Evolutionary conservation across 805 yeast genomes (phyloP), one percentile per base, ranked within the genome.

Genomic region (Candida silvatica): DNA sequence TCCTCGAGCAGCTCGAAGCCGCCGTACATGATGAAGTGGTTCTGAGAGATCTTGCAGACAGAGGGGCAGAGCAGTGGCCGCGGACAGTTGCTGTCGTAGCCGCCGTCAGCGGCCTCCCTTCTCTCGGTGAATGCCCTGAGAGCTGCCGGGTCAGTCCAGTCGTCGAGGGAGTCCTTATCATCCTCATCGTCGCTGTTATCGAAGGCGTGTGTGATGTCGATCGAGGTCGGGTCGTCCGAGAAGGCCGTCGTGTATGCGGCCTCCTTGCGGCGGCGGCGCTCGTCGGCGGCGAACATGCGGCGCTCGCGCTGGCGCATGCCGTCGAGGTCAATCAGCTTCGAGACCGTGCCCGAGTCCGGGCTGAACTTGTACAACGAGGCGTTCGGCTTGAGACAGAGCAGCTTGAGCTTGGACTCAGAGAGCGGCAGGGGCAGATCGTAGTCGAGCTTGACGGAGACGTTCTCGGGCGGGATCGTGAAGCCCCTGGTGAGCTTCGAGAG

Each of bases 21-120:
- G n/a, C 90, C 94, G 48, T 72, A 79, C 39, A 69, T 67, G 42
- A 80, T 66, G 12, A 75, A 63, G 45, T 77, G 77, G 25, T 74
- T 56, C n/a, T 66, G 61, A 4, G 82, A 70, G 4, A 81, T 57
- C 36, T 57, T 62, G 6, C 73, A 61, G 14, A 71, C 64, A 5
- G 64, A 47, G 51, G 74, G 58, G 36, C 74, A 67, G 29, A 71
- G 48, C 15, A 79, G 46, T 3, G 77, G 67, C 3, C 71, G 69
- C 9, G 20, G 8, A n/a, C n/a, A n/a, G n/a, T n/a, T n/a, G n/a
- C n/a, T n/a, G n/a, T n/a, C n/a, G n/a, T n/a, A n/a, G n/a, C n/a
- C n/a, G 16, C 24, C 8, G 25, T 2, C 8, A n/a, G n/a, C n/a
- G n/a, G n/a, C n/a, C n/a, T n/a, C n/a, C n/a, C n/a, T n/a, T n/a